These are phyloP conservation scores for Rhodotorula babjevae DNA, from an alignment of 768 basidiomycete species.

Conservation along the genomic window DNA sequence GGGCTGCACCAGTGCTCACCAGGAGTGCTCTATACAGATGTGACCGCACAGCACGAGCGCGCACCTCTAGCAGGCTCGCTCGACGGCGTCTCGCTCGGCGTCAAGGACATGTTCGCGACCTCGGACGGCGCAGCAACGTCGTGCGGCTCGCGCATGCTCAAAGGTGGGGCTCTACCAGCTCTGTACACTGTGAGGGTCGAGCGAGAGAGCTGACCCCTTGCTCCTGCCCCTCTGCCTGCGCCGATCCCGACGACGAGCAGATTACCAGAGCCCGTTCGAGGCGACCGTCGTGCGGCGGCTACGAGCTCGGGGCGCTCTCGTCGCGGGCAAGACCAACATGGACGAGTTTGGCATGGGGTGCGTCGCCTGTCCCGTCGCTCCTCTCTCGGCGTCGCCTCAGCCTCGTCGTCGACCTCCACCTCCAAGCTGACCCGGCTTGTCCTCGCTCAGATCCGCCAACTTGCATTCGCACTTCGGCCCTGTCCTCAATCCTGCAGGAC, in stretches of 20 bases:
- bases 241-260: conserved; percentile 47
- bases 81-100: conserved; percentile 6
- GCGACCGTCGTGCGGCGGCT: conserved; percentile 74
- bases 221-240: no score
- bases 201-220: neutral
- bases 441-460: conserved; percentile 63
- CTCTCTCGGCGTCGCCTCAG: neutral
- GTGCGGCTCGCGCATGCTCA: conserved; percentile 21
- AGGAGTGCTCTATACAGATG: neutral
- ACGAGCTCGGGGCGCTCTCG: conserved; percentile 59
- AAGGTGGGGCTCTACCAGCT: conserved; percentile 1
- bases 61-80: conserved; percentile 3
- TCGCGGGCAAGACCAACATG: conserved; percentile 86
- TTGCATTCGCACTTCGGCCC: conserved; percentile 67
- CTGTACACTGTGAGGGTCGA: neutral
- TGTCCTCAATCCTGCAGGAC: conserved; percentile 63
- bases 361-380: conserved; percentile 38
- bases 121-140: conserved; percentile 18
- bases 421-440: no score
- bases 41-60: neutral
- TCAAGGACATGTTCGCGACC: conserved; percentile 37
- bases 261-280: conserved; percentile 73
- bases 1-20: neutral
- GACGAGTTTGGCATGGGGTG: conserved; percentile 99
- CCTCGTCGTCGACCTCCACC: no score